Evolutionary conservation across 768 basidiomycete species (phyloP), one percentile per base, ranked within the genome.

Genomic region (Dentipellis fragilis): DNA sequence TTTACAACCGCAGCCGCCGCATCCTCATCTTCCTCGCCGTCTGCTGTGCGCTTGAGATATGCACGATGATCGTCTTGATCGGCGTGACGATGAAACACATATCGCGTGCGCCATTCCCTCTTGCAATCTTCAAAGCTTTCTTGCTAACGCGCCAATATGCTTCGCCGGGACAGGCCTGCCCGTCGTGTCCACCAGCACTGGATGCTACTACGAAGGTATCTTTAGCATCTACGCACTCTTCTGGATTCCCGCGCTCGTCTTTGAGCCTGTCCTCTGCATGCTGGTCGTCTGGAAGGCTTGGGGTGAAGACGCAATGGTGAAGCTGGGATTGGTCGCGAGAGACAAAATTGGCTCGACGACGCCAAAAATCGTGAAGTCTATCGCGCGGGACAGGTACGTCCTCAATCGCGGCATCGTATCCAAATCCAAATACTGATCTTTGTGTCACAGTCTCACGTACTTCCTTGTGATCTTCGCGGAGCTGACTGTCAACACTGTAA

Each of bases 221-320:
- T 22, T 46, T 10, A 53, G 39, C 10, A 22, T 42, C 21, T 53
- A 38, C n/a, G 42, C 42, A 1, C 16, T 53, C 4, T 42, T 53
- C 52, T 53, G 52, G 52, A 19, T 45, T n/a, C 52, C 52, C 17
- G 38, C 52, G 10, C 52, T 53, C 21, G 12, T 53, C 9, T 46
- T 53, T 17, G 52, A 53, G 23, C 52, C 52, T 10, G 42, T 53
- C 12, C 40, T 53, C 4, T 53, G 52, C 23, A 12, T 34, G 21
- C 40, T 53, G 10, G 52, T 53, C 8, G 40, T 53, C 10, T 53
- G 52, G 52, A 53, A 53, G 42, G 52, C 52, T 4, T 53, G 52
- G 52, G 52, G 52, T 4, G 34, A 45, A 10, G 52, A 53, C 10
- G 6, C 42, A 6, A 19, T 45, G 40, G 12, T 17, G 8, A 21